Evolutionary conservation across 75 land plant species (phyloP), one percentile per base, ranked within the genome.

Genomic region (Picea glauca): DNA sequence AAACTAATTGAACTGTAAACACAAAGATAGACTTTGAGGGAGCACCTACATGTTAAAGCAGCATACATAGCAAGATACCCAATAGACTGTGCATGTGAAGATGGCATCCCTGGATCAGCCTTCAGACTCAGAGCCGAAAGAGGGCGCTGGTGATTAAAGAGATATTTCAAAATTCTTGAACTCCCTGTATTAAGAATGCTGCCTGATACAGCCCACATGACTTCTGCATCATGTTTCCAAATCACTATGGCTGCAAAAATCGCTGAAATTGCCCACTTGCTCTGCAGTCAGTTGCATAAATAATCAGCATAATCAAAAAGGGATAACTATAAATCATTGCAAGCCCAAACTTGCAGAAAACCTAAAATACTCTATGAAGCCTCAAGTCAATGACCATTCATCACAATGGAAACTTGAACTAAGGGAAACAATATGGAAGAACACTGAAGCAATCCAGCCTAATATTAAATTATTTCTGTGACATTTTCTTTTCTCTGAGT

Each of bases 61-160:
- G 81, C 74, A 77, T 86, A 92, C 3, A 76, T 12, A 5, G 79
- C 78, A 38, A 81, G 68, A 80, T 78, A 92, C 75, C 85, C 87
- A 59, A 94, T 81, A 75, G 87, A 81, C 56, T 94, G 96, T n/a
- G 94, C 89, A 81, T 94, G 96, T 11, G 94, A 87, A 68, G 96
- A 94, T 20, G 96, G 96, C 96, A 94, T 94, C 60, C 96, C 96
- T 60, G 94, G 92, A 68, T 85, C 94, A 64, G 92, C 78, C 81
- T 78, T 88, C 67, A 84, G 40, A 15, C 77, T 77, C 35, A 57
- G 32, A 11, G 84, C 80, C 23, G 91, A 59, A 62, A 61, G 32
- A 33, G 96, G 92, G 17, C 92, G 70, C 74, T 83, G 58, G 14
- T 88, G 90, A 17, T 88, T 88, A 26, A 90, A 70, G 64, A 83